phyloP scores from a whole-genome alignment of 345 rosid species.

The Lagerstroemia speciosa region DNA sequence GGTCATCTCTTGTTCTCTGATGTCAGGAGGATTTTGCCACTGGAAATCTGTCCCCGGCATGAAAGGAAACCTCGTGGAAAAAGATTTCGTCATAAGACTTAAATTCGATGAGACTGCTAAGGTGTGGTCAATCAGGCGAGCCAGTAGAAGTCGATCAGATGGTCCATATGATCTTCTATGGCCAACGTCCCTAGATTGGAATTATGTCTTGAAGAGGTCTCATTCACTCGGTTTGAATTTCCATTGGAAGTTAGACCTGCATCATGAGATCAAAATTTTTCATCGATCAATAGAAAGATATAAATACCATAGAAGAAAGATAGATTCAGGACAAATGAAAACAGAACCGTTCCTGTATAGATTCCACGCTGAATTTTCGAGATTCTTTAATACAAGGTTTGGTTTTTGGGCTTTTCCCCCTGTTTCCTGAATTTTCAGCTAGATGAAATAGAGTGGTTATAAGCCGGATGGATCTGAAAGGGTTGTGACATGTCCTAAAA shows the following conservation, averaged over 20 bases:
- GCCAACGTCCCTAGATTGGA: background rate
- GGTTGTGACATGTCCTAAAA: no score
- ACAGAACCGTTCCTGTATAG: background rate
- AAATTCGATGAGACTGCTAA: background rate
- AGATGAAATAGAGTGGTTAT: no score
- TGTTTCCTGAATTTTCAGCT: no score
- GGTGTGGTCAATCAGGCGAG: background rate
- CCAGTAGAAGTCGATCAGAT: background rate
- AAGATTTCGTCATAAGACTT: slow-evolving; percentile 10
- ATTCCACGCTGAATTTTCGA: background rate
- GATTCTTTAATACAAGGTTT: background rate
- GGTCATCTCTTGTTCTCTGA: slow-evolving; percentile 21
- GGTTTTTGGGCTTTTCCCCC: no score
- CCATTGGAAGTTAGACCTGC: background rate
- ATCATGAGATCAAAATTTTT: background rate
- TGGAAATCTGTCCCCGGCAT: slow-evolving; percentile 38
- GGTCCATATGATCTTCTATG: background rate
- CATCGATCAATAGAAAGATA: slow-evolving; percentile 1
- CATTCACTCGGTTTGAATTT: background rate
- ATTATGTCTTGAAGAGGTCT: background rate
- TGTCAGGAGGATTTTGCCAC: slow-evolving; percentile 28
- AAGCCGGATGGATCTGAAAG: no score
- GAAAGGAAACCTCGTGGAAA: slow-evolving; percentile 15
- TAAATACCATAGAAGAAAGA: background rate
- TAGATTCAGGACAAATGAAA: background rate